Base-by-base conservation (phyloP, 805 yeast species). In the Teunomyces atbi region DNA sequence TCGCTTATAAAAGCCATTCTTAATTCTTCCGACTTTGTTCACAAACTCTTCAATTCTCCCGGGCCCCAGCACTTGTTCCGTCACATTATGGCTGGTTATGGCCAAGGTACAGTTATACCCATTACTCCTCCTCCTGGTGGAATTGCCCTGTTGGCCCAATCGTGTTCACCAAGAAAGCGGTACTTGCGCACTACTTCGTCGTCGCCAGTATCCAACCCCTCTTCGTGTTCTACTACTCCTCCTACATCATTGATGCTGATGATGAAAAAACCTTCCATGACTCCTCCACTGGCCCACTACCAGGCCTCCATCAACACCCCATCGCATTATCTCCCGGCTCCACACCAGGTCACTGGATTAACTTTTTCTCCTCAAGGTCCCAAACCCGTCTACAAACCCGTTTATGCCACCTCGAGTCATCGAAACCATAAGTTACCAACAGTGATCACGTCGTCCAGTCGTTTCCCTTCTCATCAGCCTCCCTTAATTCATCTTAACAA, bases 31-130 rank as follows among this genome's bases (percentile, higher is more conserved):
- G 70, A 66, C 16, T 62, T 55, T 41, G 48, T 64, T 11, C 53
- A 64, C 37, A 52, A 53, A 21, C 54, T 62, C 26, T 65, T 66
- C 47, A 54, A 56, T 43, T 51, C 64, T 13, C 53, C 53, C 35
- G 71, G 71, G 27, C 66, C 68, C 3, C 66, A 60, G 49, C 59
- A 50, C 40, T 52, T 67, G 11, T 62, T 50, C 51, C 48, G 45
- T 12, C 48, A 41, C 21, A 42, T 52, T 12, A 23, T 16, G 15
- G 12, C 30, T 18, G 21, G 15, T 42, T 47, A 49, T 35, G 42
- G 37, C 19, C 16, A 30, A 30, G 33, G 33, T 13, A 30, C 33
- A 7, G 18, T 30, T 30, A 11, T 30, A 30, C 33, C 33, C 15
- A 30, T 30, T 12, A 30, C 33, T 3, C 33, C 33, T 13, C 33